phyloP scores from a whole-genome alignment of 2,329 filamentous ascomycete species.

The Periglandula ipomoeae region DNA sequence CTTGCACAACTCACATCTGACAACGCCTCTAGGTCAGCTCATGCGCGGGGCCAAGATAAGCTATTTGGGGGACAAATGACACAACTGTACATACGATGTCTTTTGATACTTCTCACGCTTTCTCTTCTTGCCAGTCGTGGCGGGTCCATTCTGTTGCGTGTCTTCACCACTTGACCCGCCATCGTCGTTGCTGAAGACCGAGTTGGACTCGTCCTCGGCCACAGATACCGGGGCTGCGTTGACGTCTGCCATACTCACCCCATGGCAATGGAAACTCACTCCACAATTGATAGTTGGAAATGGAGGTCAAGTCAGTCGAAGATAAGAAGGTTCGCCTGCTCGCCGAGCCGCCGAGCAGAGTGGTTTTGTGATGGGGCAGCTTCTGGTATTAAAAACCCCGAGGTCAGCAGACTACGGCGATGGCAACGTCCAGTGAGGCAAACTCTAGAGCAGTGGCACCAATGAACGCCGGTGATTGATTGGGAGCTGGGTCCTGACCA shows the following conservation, averaged over 20 bases:
- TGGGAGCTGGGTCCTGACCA: not conserved
- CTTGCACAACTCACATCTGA: slow-evolving; percentile 35
- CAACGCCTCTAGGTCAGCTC: not conserved
- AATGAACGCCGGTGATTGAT: not conserved
- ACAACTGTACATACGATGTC: slow-evolving; percentile 28
- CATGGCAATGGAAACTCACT: slow-evolving; percentile 5
- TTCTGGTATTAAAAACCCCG: not conserved
- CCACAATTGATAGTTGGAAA: slow-evolving; percentile 2
- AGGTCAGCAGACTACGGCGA: not conserved
- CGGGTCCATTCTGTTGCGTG: slow-evolving; percentile 17
- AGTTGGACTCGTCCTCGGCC: slow-evolving; percentile 28
- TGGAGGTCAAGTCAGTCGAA: not conserved
- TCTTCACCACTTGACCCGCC: slow-evolving; percentile 28
- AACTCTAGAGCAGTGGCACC: no score
- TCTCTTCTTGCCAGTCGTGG: slow-evolving; percentile 24
- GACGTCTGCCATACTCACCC: slow-evolving; percentile 9
- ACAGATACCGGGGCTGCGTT: slow-evolving; percentile 15
- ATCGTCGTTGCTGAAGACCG: slow-evolving; percentile 26
- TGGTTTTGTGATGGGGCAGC: not conserved
- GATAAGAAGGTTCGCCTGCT: not conserved
- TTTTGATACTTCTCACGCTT: slow-evolving; percentile 32
- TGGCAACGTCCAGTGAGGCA: no score
- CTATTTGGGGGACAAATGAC: not conserved
- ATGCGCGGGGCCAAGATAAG: not conserved
- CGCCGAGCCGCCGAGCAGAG: not conserved